Evolutionary conservation across 2,329 filamentous ascomycete genomes (phyloP).

Genomic region (Erysiphe pulchra): DNA sequence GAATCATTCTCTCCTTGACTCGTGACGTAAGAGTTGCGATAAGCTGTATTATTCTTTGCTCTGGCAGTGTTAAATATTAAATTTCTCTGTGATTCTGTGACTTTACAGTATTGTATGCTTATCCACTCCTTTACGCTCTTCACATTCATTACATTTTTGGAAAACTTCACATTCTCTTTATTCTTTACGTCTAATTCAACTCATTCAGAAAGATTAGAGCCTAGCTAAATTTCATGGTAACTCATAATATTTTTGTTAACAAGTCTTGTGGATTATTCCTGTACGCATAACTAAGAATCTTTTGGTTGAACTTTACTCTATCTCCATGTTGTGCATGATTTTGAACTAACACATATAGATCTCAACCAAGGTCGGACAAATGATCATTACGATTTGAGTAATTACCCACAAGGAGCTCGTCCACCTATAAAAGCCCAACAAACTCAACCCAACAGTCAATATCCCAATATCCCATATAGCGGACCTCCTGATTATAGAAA

Average conservation of each 20-base stretch:
- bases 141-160: background rate
- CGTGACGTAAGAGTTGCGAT: background rate
- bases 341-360: no score
- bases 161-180: background rate
- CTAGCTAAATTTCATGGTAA: no score
- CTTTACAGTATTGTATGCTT: background rate
- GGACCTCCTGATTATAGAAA: conserved; percentile 10
- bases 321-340: no score
- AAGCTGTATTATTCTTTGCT: background rate
- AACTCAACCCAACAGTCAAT: conserved; percentile 53
- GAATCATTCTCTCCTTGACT: background rate
- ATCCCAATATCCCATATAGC: conserved; percentile 24
- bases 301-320: no score
- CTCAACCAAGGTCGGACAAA: conserved; percentile 18
- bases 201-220: no score
- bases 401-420: conserved; percentile 22
- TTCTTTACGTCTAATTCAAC: no score
- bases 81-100: background rate
- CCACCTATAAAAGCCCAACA: conserved; percentile 58
- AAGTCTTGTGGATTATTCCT: no score
- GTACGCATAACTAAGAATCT: no score
- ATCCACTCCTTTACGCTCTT: background rate
- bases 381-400: conserved; percentile 36
- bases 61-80: background rate
- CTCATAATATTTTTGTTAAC: no score